These are phyloP conservation scores for Ceratobasidium sp. DNA, from an alignment of 1,284 basidiomycete genomes.

Conservation along the genomic window DNA sequence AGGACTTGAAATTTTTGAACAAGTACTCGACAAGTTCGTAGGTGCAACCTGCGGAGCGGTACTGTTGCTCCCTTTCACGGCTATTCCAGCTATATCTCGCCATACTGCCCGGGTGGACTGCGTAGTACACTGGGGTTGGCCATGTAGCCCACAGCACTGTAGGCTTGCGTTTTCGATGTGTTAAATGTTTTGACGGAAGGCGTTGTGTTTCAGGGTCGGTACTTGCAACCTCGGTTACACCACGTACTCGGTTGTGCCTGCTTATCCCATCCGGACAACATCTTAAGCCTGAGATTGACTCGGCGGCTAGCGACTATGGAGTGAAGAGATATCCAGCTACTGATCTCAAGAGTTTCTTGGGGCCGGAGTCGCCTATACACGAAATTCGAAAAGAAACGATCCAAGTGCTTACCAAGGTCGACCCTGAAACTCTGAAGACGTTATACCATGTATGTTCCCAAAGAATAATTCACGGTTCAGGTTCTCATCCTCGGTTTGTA, in stretches of 20 bases:
- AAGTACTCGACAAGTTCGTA: too few relatives aligned
- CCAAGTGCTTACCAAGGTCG: neutral
- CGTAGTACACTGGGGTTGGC: conserved; percentile 27
- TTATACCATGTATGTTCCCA: neutral
- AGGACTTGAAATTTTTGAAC: neutral
- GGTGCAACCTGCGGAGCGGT: neutral
- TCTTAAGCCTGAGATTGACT: neutral
- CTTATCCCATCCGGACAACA: conserved; percentile 6
- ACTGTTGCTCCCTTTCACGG: conserved; percentile 3
- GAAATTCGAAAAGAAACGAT: neutral
- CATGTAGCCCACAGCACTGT: neutral
- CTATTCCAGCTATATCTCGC: neutral
- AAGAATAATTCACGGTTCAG: too few relatives aligned
- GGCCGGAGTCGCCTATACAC: conserved; percentile 2
- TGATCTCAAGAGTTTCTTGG: neutral
- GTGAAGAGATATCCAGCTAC: neutral
- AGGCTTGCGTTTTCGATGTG: neutral
- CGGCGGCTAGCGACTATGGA: neutral
- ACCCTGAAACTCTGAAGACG: neutral
- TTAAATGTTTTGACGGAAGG: neutral
- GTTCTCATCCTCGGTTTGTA: neutral
- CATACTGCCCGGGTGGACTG: conserved; percentile 1
- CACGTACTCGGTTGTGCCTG: neutral
- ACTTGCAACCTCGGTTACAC: neutral
- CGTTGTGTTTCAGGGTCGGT: neutral